Evolutionary conservation across 768 basidiomycete species (phyloP).

Genomic region (Agrocybe praecox): DNA sequence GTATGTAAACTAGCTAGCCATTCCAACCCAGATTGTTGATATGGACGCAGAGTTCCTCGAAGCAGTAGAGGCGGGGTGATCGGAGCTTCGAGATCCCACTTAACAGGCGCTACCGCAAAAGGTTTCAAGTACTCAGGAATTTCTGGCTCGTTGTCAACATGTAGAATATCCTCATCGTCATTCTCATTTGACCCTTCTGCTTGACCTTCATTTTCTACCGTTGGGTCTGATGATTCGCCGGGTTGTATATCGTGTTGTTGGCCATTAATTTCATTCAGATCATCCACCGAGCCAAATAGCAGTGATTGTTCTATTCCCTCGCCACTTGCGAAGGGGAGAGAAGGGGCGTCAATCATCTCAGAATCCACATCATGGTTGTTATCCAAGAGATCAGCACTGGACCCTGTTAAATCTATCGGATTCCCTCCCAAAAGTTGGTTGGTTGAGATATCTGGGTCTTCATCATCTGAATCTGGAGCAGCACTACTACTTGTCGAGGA

Average conservation of each 20-base stretch:
- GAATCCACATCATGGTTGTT: neutral
- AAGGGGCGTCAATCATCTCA: neutral
- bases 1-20: slow-evolving; percentile 90
- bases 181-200: slow-evolving; percentile 3
- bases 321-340: neutral
- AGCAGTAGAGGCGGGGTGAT: slow-evolving; percentile 73
- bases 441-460: slow-evolving; percentile 8
- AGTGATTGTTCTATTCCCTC: neutral
- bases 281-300: neutral
- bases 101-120: slow-evolving; percentile 71
- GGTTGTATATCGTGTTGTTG: neutral
- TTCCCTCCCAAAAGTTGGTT: slow-evolving; percentile 1
- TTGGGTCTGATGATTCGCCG: neutral
- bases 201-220: slow-evolving; percentile 1
- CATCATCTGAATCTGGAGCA: neutral
- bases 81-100: slow-evolving; percentile 62
- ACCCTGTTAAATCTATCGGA: neutral
- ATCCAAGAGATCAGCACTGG: neutral
- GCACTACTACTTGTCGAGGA: slow-evolving; percentile 13
- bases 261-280: neutral
- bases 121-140: slow-evolving; percentile 63
- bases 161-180: neutral
- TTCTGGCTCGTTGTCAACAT: slow-evolving; percentile 2
- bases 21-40: slow-evolving; percentile 91
- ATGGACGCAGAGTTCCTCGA: slow-evolving; percentile 87